Percentiles rank a stretch among this genome's conserved stretches.
Conservation (phyloP, 163 green algal genomes). For the Prototheca cutis region DNA sequence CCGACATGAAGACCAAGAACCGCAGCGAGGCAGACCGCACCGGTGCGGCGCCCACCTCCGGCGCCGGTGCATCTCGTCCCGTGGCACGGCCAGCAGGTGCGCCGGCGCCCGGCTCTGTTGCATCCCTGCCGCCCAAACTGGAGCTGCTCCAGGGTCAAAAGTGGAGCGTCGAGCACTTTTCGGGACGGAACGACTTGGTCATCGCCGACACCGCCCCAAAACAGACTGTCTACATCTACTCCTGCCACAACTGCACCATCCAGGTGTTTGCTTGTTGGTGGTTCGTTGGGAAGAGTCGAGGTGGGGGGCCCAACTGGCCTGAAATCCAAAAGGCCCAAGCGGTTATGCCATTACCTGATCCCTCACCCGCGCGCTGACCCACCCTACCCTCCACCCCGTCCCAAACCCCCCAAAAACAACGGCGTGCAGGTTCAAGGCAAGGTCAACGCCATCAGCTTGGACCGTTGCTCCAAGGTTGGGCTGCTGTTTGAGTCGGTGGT, state of each 20-base stretch:
- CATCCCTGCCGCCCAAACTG: conserved; percentile 38
- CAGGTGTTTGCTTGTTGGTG: conserved; percentile 36
- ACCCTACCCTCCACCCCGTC: neutral
- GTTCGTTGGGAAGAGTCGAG: too few species aligned
- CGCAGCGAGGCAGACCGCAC: conserved; percentile 40
- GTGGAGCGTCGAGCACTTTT: conserved; percentile 78
- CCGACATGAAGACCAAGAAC: conserved; percentile 97
- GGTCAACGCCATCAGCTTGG: conserved; percentile 78
- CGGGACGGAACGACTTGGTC: conserved; percentile 51
- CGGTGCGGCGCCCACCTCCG: conserved; percentile 36
- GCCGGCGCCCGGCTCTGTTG: conserved; percentile 7
- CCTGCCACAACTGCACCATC: conserved; percentile 69
- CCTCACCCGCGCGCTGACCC: neutral
- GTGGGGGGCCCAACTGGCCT: neutral
- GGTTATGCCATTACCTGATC: neutral
- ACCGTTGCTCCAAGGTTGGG: conserved; percentile 56
- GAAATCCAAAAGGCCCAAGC: neutral
- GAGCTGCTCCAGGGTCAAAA: conserved; percentile 76
- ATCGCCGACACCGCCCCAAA: conserved; percentile 56
- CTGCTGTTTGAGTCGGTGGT: conserved; percentile 75
- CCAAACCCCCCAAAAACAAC: neutral
- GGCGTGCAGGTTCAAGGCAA: conserved; percentile 78
- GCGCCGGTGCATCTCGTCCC: conserved; percentile 1
- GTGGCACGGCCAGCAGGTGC: conserved; percentile 9
- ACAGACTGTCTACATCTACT: conserved; percentile 88